These are phyloP conservation scores for Phytopythium ostracodes DNA, from an alignment of 352 stramenopile genomes.

Conservation along the genomic window DNA sequence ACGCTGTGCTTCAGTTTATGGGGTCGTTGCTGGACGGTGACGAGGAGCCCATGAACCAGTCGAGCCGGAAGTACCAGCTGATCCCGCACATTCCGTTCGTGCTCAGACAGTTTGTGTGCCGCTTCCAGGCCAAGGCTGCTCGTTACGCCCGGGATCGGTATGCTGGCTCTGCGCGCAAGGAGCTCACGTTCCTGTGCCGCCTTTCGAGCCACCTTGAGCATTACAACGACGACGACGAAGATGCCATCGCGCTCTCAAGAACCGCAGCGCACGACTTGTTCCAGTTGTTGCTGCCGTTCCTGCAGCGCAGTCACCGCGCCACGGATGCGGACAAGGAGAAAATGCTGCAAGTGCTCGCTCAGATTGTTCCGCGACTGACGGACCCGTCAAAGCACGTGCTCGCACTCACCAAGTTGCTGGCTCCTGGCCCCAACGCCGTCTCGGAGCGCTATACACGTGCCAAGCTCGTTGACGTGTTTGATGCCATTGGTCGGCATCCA, in stretches of 20 bases:
- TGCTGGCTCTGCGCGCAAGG: constrained; percentile 74
- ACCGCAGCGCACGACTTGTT: constrained; percentile 72
- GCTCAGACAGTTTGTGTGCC: constrained; percentile 71
- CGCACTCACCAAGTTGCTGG: constrained; percentile 71
- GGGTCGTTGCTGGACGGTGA: constrained; percentile 75
- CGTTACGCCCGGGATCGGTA: constrained; percentile 74
- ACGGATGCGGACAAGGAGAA: constrained; percentile 77
- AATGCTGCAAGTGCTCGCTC: constrained; percentile 63
- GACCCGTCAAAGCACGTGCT: constrained; percentile 75
- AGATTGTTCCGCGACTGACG: constrained; percentile 71
- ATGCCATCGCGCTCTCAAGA: constrained; percentile 4
- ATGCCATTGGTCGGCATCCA: constrained; percentile 45
- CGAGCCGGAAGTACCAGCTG: constrained; percentile 19
- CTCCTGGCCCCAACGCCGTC: constrained; percentile 72
- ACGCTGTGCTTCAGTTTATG: constrained; percentile 73
- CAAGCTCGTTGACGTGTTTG: constrained; percentile 71
- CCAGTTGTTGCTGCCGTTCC: constrained; percentile 78
- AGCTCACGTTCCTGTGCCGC: constrained; percentile 78
- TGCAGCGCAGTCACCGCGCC: constrained; percentile 79
- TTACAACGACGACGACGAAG: constrained; percentile 23
- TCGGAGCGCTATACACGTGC: constrained; percentile 47
- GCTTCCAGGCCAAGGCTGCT: constrained; percentile 78
- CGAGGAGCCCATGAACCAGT: constrained; percentile 18
- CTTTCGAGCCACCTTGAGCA: constrained; percentile 60
- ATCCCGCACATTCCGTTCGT: constrained; percentile 78